Evolutionary conservation across 169 alveolate species (phyloP).

Genomic region (Plasmodium coatneyi): DNA sequence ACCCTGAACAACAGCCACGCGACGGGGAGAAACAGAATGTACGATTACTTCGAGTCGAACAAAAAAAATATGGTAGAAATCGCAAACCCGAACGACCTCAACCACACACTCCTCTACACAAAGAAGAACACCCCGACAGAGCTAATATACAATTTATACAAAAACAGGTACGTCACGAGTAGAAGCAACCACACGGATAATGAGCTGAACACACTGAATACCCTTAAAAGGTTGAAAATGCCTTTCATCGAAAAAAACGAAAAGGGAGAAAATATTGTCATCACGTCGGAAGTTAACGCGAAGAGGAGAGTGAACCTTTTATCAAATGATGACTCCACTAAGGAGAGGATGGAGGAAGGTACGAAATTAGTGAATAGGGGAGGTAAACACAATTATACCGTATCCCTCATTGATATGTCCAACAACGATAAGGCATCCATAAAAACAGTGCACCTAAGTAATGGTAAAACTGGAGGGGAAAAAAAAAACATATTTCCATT

Average conservation of each 20-base stretch:
- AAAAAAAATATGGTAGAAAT: conserved; percentile 36
- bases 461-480: neutral
- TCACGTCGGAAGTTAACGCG: neutral
- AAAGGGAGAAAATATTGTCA: neutral
- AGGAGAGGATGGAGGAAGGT: neutral
- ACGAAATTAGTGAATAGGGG: neutral
- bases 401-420: conserved; percentile 26
- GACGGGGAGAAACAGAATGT: conserved; percentile 30
- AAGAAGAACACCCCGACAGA: neutral
- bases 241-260: conserved; percentile 37
- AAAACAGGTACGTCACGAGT: conserved; percentile 32
- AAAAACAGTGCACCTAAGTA: conserved; percentile 27
- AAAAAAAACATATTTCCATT: neutral
- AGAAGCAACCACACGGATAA: conserved; percentile 5
- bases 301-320: conserved; percentile 4
- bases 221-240: conserved; percentile 40
- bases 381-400: neutral
- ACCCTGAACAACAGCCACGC: neutral
- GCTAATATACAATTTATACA: conserved; percentile 17
- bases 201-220: conserved; percentile 33
- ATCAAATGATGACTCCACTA: neutral
- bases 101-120: neutral
- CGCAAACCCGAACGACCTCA: neutral
- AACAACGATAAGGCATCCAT: neutral
- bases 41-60: conserved; percentile 47